Evolutionary conservation across 441 rosid species (phyloP), one percentile per base, ranked within the genome.

Genomic region (Monsonia emarginata): DNA sequence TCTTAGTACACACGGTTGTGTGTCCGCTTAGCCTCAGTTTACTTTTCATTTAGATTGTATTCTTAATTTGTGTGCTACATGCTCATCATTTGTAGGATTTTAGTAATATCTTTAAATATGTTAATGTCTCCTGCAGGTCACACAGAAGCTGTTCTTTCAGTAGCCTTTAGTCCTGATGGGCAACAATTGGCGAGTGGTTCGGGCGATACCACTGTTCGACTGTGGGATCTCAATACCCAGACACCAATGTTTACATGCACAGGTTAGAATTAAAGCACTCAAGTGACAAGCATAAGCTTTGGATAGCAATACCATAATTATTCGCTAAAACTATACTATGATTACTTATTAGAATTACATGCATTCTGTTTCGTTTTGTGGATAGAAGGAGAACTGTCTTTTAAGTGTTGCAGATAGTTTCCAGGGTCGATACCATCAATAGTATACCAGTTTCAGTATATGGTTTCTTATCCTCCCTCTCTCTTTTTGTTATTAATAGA

Each of bases 91-190:
- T 4, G 56, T 48, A 48, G 24, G 56, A 18, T 48, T 16, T 19
- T 19, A 5, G 24, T 16, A 48, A 48, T 48, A 48, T 70, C 69
- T 65, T 65, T 67, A 46, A 54, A 69, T 28, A 24, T 50, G 3
- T 27, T 27, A 24, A 67, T 74, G 22, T 67, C 58, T 58, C 4
- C 52, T 67, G 44, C 75, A 89, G 97, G 98, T 75, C 98, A 89
- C 22, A 70, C 86, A 1, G 98, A 91, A 79, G 97, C 99, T 69
- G 95, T 91, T 54, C 98, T 91, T 72, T 86, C 96, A 59, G 96
- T 95, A 69, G 87, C 97, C 25, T 91, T 91, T 74, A 89, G 97
- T 80, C 99, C 98, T 38, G 97, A 95, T 31, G 95, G 99, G 63
- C 78, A 81, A 63, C 95, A 83, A 18, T 78, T 95, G 83, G 99